Percentiles rank a stretch among this genome's conserved stretches.
Conservation (phyloP, 768 basidiomycete genomes). For the Mrakia gelida region DNA sequence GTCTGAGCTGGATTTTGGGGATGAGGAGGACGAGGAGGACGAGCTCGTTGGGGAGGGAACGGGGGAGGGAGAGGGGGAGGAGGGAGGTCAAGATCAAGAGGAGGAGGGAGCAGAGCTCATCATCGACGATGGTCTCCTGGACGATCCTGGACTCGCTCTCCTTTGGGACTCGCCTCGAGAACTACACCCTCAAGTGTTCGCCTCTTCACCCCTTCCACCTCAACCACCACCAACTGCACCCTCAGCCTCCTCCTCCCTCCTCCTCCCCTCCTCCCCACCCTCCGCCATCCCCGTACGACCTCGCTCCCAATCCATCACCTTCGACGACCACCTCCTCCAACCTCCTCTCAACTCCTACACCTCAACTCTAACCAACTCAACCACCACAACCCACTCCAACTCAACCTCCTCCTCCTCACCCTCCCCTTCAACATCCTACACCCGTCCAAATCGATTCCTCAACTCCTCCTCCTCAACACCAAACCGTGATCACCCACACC, state of each 20-base stretch:
- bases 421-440: slow-evolving; percentile 1
- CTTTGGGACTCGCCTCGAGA: slow-evolving; percentile 1
- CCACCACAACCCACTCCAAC: not conserved
- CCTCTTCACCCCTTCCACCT: not conserved
- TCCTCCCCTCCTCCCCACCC: not conserved
- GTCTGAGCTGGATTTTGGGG: not conserved
- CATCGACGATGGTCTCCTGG: slow-evolving; percentile 6
- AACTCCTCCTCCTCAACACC: not conserved
- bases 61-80: not conserved
- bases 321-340: not conserved
- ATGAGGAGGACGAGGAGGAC: not conserved
- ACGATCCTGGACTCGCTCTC: slow-evolving; percentile 10
- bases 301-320: not conserved
- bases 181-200: not conserved
- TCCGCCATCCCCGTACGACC: not conserved
- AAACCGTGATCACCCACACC: not conserved
- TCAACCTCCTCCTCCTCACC: slow-evolving; percentile 6
- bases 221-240: not conserved
- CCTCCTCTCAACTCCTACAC: not conserved
- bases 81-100: not conserved
- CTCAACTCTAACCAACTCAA: not conserved
- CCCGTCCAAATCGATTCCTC: slow-evolving; percentile 11
- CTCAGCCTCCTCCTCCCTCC: not conserved
- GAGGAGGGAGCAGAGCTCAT: not conserved
- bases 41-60: not conserved